These are phyloP conservation scores for Linanthus parryae DNA, from an alignment of 148 eudicot species.

Conservation along the genomic window DNA sequence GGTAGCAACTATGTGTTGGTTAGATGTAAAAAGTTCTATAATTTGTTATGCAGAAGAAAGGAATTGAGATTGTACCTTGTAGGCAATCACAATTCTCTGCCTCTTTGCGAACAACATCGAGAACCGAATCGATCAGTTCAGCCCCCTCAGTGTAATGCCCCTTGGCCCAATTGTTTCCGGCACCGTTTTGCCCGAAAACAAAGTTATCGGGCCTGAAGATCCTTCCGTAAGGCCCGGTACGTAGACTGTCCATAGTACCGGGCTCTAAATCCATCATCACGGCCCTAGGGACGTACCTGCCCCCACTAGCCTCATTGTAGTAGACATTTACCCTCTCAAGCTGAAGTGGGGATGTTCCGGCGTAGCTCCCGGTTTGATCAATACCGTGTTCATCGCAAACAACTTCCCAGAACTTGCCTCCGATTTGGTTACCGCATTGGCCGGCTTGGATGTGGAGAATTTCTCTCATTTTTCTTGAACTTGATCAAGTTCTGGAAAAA, in stretches of 20 bases:
- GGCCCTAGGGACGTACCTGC: slow-evolving; percentile 9
- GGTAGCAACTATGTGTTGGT: no score
- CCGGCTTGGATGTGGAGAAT: slow-evolving; percentile 10
- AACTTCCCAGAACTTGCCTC: slow-evolving; percentile 9
- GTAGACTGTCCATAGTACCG: slow-evolving; percentile 11
- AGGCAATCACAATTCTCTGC: slow-evolving; percentile 14
- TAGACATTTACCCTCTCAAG: slow-evolving; percentile 12
- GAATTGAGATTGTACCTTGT: slow-evolving; percentile 2
- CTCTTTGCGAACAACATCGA: slow-evolving; percentile 11
- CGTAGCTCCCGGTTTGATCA: slow-evolving; percentile 1
- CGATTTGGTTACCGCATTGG: slow-evolving; percentile 12
- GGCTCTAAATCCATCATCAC: slow-evolving; percentile 12
- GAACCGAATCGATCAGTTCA: slow-evolving; percentile 10
- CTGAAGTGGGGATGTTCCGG: not conserved
- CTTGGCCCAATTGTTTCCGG: slow-evolving; percentile 14
- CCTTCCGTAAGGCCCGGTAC: slow-evolving; percentile 5
- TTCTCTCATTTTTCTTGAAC: slow-evolving; percentile 7
- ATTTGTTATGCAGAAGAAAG: no score
- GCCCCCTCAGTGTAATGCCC: slow-evolving; percentile 11
- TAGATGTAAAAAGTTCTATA: no score
- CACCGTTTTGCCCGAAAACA: slow-evolving; percentile 9
- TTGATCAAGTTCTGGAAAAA: not conserved
- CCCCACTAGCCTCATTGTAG: slow-evolving; percentile 10
- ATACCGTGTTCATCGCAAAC: slow-evolving; percentile 8
- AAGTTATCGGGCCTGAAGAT: slow-evolving; percentile 9